A percentile compares a stretch with the other conserved stretches of the same genome.
Conservation (phyloP, 805 yeast species). For the Saccharomycopsis olivae region DNA sequence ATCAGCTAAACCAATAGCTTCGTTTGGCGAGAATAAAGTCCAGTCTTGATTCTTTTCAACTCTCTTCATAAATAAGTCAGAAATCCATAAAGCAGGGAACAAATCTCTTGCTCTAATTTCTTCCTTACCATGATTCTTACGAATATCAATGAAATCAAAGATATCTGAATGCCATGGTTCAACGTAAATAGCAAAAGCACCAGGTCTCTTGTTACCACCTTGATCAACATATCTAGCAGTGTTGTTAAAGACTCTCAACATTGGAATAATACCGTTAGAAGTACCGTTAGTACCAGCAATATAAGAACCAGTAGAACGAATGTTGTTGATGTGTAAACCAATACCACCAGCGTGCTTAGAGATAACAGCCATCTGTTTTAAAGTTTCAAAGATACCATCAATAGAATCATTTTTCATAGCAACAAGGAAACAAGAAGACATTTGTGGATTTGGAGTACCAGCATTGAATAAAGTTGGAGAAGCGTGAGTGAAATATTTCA, state of each 20-base stretch:
- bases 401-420: slow-evolving; percentile 93
- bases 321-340: slow-evolving; percentile 81
- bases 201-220: slow-evolving; percentile 97
- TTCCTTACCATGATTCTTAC: slow-evolving; percentile 93
- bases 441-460: slow-evolving; percentile 74
- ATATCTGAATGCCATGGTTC: slow-evolving; percentile 98
- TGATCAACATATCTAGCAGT: slow-evolving; percentile 97
- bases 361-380: slow-evolving; percentile 79
- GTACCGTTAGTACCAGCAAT: slow-evolving; percentile 90
- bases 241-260: slow-evolving; percentile 89
- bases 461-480: slow-evolving; percentile 93
- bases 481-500: slow-evolving; percentile 83
- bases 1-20: slow-evolving; percentile 78
- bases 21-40: slow-evolving; percentile 85
- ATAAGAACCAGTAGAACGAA: slow-evolving; percentile 76
- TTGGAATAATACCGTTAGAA: slow-evolving; percentile 90
- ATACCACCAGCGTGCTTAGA: slow-evolving; percentile 95
- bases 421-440: slow-evolving; percentile 86
- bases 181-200: slow-evolving; percentile 87
- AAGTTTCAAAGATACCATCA: slow-evolving; percentile 87
- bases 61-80: slow-evolving; percentile 88
- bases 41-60: slow-evolving; percentile 72
- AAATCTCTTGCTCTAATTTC: slow-evolving; percentile 89
- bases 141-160: slow-evolving; percentile 73
- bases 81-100: slow-evolving; percentile 89